These are phyloP conservation scores for Neobulgaria alba DNA, from an alignment of 2,329 filamentous ascomycete genomes.

Conservation along the genomic window DNA sequence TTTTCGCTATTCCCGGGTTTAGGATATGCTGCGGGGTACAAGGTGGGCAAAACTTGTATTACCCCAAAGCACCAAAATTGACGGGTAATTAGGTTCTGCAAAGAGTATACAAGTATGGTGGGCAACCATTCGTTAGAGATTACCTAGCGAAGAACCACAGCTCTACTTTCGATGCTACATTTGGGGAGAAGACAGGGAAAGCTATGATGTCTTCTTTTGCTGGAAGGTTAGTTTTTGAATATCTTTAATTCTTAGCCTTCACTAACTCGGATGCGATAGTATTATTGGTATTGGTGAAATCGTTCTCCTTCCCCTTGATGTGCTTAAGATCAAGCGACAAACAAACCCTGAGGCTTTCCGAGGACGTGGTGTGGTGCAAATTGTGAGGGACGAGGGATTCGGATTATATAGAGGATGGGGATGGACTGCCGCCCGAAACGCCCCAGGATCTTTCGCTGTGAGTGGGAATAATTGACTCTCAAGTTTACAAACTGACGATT, in stretches of 20 bases:
- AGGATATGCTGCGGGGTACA: conserved; percentile 96
- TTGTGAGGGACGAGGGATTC: conserved; percentile 89
- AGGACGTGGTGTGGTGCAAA: conserved; percentile 81
- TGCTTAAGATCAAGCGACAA: conserved; percentile 98
- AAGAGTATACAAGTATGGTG: conserved; percentile 97
- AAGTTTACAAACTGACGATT: not conserved
- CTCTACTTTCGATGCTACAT: conserved; percentile 74
- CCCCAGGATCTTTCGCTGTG: conserved; percentile 93
- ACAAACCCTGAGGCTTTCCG: conserved; percentile 98
- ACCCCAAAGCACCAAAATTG: not conserved
- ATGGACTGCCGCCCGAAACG: conserved; percentile 96
- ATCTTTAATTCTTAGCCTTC: not conserved
- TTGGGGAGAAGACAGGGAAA: conserved; percentile 96
- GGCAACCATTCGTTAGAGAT: conserved; percentile 90
- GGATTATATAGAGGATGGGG: conserved; percentile 93
- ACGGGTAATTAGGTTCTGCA: conserved; percentile 58
- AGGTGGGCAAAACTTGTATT: conserved; percentile 42
- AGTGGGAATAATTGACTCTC: conserved; percentile 29
- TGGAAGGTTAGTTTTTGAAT: conserved; percentile 53
- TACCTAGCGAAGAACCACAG: conserved; percentile 76
- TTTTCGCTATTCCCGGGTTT: conserved; percentile 93
- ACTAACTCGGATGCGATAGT: conserved; percentile 36
- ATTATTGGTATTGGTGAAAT: conserved; percentile 97
- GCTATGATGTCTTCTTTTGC: conserved; percentile 96
- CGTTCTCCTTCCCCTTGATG: conserved; percentile 85